Conservation (phyloP, 2,329 filamentous ascomycete species). For the Monosporascus sp. region DNA sequence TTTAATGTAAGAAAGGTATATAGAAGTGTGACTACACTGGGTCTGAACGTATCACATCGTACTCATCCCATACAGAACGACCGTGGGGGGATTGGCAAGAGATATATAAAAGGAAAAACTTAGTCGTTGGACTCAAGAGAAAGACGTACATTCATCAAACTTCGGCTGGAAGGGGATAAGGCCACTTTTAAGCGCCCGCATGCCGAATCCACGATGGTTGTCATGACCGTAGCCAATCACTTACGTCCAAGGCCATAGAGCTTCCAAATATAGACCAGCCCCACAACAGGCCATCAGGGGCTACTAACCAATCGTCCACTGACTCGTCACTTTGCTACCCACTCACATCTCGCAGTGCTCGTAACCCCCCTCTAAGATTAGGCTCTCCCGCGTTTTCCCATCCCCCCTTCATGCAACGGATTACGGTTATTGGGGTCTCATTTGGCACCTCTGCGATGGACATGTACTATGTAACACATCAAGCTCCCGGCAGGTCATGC, state of each 20-base stretch:
- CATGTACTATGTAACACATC: not conserved
- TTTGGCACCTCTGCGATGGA: not conserved
- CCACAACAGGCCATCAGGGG: not conserved
- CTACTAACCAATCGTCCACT: not conserved
- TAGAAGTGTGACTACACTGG: no score
- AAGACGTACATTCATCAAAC: not conserved
- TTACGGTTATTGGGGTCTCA: not conserved
- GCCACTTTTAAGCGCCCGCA: slow-evolving; percentile 14
- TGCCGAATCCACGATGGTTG: slow-evolving; percentile 9
- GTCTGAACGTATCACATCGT: no score
- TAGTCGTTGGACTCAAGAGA: no score
- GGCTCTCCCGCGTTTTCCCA: no score
- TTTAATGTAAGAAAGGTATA: no score
- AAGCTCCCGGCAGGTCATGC: not conserved
- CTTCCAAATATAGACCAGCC: slow-evolving; percentile 14
- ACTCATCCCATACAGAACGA: no score
- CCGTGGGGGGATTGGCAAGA: no score
- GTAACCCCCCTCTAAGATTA: no score
- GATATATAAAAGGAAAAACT: no score
- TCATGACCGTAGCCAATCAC: slow-evolving; percentile 9
- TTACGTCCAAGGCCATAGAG: not conserved
- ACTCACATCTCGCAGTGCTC: not conserved
- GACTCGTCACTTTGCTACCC: slow-evolving; percentile 5
- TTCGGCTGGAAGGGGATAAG: not conserved
- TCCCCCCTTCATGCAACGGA: not conserved